Percentiles rank a stretch among this genome's conserved stretches.
Conservation (phyloP, 495 filamentous ascomycete genomes). For the Aeminium ludgeri region DNA sequence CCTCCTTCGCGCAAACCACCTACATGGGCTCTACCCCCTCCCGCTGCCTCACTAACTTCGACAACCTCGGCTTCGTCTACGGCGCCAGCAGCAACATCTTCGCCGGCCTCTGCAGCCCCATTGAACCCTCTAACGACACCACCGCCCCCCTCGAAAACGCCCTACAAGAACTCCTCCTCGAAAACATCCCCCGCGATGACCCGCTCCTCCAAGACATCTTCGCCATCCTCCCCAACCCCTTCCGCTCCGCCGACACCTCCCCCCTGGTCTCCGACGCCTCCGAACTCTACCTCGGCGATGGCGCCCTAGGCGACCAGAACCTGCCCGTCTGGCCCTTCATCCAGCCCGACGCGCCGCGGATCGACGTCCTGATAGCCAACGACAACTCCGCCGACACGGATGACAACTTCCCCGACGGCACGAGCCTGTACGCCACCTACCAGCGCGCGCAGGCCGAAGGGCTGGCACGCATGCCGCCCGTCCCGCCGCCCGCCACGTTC, state of each 20-base stretch:
- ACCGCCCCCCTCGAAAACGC: slow-evolving; percentile 1
- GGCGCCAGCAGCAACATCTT: slow-evolving; percentile 30
- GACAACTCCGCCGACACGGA: slow-evolving; percentile 30
- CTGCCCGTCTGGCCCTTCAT: slow-evolving; percentile 33
- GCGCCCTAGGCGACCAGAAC: slow-evolving; percentile 30
- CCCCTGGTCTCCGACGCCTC: slow-evolving; percentile 19
- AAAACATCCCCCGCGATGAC: slow-evolving; percentile 14
- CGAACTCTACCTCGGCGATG: slow-evolving; percentile 28
- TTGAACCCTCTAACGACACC: slow-evolving; percentile 7
- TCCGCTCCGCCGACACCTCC: slow-evolving; percentile 24
- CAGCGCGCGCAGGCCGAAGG: slow-evolving; percentile 20
- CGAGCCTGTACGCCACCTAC: slow-evolving; percentile 27
- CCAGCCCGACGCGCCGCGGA: slow-evolving; percentile 21
- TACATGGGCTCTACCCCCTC: slow-evolving; percentile 26
- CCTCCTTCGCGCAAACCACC: slow-evolving; percentile 27
- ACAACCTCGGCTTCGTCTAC: slow-evolving; percentile 35
- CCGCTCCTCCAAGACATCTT: slow-evolving; percentile 19
- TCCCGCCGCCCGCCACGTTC: slow-evolving; percentile 25
- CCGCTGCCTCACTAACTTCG: slow-evolving; percentile 30
- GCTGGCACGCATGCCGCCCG: slow-evolving; percentile 26
- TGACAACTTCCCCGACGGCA: slow-evolving; percentile 29
- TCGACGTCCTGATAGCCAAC: slow-evolving; percentile 31
- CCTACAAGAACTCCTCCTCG: slow-evolving; percentile 8
- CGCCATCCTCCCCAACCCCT: slow-evolving; percentile 30
- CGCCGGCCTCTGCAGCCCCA: slow-evolving; percentile 20